Conservation (phyloP, 345 rosid species). For the Raphanus raphanistrum region DNA sequence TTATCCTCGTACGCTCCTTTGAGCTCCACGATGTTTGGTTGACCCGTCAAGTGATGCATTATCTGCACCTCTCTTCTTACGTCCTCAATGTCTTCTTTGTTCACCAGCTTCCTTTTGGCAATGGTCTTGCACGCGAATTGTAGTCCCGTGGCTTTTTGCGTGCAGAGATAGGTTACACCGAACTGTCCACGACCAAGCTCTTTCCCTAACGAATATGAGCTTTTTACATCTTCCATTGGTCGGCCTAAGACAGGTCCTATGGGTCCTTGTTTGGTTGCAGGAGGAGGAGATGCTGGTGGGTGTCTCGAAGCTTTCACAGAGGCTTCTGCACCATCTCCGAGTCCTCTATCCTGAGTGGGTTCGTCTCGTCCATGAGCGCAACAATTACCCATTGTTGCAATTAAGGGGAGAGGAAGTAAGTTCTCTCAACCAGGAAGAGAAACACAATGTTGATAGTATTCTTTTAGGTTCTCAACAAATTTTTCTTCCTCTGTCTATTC, state of each 20-base stretch:
- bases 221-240: conserved; percentile 84
- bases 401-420: conserved; percentile 34
- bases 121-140: conserved; percentile 93
- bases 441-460: conserved; percentile 5
- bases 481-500: conserved; percentile 18
- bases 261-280: conserved; percentile 43
- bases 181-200: conserved; percentile 93
- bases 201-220: conserved; percentile 66
- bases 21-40: conserved; percentile 91
- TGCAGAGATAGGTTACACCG: conserved; percentile 85
- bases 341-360: conserved; percentile 36
- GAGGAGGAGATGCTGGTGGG: conserved; percentile 36
- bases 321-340: conserved; percentile 19
- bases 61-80: conserved; percentile 92
- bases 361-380: conserved; percentile 58
- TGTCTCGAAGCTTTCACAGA: conserved; percentile 17
- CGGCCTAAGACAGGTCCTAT: conserved; percentile 82
- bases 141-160: conserved; percentile 61
- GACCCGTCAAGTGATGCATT: conserved; percentile 89
- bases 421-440: conserved; percentile 20
- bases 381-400: conserved; percentile 65
- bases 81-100: conserved; percentile 91
- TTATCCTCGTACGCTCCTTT: conserved; percentile 95
- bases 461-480: neutral
- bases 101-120: conserved; percentile 78